These are phyloP conservation scores for Vaccinium corymbosum DNA, from an alignment of 148 eudicot genomes.

Conservation along the genomic window DNA sequence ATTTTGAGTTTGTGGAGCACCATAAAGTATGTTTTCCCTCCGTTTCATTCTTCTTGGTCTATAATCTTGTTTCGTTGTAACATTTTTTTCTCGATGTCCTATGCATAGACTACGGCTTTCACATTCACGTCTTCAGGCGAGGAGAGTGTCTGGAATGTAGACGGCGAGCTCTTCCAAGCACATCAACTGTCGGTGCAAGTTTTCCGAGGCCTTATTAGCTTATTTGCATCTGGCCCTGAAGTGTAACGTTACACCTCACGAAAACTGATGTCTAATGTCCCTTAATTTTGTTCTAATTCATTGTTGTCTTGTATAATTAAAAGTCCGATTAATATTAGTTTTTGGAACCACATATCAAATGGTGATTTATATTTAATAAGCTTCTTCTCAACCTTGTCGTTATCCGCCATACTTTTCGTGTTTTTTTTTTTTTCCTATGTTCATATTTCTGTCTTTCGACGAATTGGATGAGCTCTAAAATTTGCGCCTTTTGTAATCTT, in stretches of 20 bases:
- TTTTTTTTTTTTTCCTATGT: background rate
- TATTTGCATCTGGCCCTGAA: conserved; percentile 90
- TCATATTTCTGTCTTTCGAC: background rate
- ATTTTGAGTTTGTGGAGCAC: conserved; percentile 86
- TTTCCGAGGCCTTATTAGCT: conserved; percentile 78
- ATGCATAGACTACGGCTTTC: conserved; percentile 68
- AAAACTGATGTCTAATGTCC: background rate
- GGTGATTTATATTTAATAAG: background rate
- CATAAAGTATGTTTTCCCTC: conserved; percentile 51
- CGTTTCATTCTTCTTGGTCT: background rate
- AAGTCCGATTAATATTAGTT: background rate
- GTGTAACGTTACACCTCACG: conserved; percentile 24
- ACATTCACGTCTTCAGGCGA: conserved; percentile 76
- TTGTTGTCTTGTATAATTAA: background rate
- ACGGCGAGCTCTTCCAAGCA: conserved; percentile 82
- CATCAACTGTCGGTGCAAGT: conserved; percentile 95
- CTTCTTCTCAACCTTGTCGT: background rate
- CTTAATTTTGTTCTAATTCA: background rate
- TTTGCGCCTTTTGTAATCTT: too few species aligned
- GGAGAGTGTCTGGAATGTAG: conserved; percentile 89
- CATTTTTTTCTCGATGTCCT: background rate
- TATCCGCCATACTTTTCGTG: background rate
- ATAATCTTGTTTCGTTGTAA: background rate
- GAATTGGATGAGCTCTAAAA: too few species aligned
- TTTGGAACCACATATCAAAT: background rate